Evolutionary conservation across 2,329 filamentous ascomycete species (phyloP).

Genomic region (Diaporthe sp.): DNA sequence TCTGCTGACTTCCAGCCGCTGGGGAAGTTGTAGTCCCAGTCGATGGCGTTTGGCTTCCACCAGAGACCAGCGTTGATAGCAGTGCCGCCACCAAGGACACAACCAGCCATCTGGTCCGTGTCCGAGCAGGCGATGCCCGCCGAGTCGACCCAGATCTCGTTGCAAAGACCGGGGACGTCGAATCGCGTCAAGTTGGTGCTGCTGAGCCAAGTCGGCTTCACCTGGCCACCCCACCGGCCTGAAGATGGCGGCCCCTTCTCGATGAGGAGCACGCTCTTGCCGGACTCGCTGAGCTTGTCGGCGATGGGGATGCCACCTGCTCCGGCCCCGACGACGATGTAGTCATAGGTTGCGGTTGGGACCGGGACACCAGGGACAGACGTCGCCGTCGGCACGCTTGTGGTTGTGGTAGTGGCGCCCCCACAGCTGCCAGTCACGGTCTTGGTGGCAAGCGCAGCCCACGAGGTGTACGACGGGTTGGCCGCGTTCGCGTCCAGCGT

Average conservation of each 20-base stretch:
- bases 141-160: slow-evolving; percentile 74
- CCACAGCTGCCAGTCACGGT: slow-evolving; percentile 47
- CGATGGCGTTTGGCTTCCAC: slow-evolving; percentile 74
- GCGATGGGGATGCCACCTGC: slow-evolving; percentile 72
- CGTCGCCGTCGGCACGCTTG: slow-evolving; percentile 1
- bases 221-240: slow-evolving; percentile 70
- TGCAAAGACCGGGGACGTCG: slow-evolving; percentile 76
- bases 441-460: slow-evolving; percentile 52
- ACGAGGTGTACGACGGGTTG: slow-evolving; percentile 50
- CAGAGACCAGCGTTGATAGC: slow-evolving; percentile 75
- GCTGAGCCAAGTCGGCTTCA: slow-evolving; percentile 70
- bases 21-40: slow-evolving; percentile 83
- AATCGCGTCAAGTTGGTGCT: slow-evolving; percentile 73
- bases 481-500: slow-evolving; percentile 44
- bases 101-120: slow-evolving; percentile 77
- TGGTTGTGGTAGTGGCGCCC: slow-evolving; percentile 43
- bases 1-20: slow-evolving; percentile 77
- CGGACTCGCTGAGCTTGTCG: slow-evolving; percentile 71
- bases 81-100: slow-evolving; percentile 73
- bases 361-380: slow-evolving; percentile 39
- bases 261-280: slow-evolving; percentile 71
- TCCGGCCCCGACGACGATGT: slow-evolving; percentile 72
- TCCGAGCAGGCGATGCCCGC: slow-evolving; percentile 73
- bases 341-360: slow-evolving; percentile 66
- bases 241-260: slow-evolving; percentile 70